These are phyloP conservation scores for Talaromyces sp. DNA, from an alignment of 2,329 filamentous ascomycete species.

Conservation along the genomic window DNA sequence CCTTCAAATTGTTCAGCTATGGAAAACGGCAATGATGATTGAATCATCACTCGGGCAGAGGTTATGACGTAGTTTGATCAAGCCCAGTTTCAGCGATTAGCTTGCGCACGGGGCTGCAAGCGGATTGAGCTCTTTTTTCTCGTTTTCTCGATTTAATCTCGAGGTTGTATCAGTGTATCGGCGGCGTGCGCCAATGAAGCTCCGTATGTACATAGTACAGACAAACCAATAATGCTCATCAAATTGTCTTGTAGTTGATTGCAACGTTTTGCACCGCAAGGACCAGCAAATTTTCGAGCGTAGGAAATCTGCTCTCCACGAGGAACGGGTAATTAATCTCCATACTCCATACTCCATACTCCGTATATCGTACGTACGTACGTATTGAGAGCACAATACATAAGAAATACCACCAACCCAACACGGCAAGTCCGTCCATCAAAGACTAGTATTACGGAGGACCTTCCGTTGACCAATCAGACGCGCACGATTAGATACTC, in stretches of 20 bases:
- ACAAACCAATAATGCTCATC: neutral
- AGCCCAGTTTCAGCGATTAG: conserved; percentile 3
- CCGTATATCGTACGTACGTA: neutral
- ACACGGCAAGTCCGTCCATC: conserved; percentile 3
- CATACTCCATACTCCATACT: neutral
- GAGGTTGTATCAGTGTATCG: neutral
- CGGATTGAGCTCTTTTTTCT: conserved; percentile 1
- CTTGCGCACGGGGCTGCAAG: conserved; percentile 12
- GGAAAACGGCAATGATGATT: neutral
- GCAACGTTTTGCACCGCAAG: too few species aligned
- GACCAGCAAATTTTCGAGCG: neutral
- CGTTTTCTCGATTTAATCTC: neutral
- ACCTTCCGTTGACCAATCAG: neutral
- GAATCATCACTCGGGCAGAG: neutral
- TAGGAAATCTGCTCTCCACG: neutral
- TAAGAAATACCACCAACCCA: neutral
- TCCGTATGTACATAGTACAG: too few species aligned
- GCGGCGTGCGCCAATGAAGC: neutral
- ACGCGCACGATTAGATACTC: neutral
- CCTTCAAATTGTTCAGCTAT: too few species aligned
- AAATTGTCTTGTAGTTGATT: neutral
- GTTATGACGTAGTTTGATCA: neutral
- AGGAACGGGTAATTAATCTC: neutral
- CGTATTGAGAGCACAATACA: too few species aligned
- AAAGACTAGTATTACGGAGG: neutral